phyloP scores from a whole-genome alignment of 495 filamentous ascomycete genomes.

The Xylaria telfairii region DNA sequence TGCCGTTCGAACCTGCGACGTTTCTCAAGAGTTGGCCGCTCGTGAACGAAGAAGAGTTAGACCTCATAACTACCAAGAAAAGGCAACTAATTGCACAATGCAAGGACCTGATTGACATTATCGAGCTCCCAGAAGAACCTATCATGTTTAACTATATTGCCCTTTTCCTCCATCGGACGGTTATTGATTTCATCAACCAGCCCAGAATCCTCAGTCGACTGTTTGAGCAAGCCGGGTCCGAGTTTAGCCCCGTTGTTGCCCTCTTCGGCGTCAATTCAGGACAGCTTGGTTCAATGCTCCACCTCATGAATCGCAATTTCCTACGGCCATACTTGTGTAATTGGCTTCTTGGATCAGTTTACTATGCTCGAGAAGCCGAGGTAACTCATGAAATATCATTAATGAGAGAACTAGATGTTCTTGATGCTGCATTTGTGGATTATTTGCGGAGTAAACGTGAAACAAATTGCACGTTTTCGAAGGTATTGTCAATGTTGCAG shows the following conservation, averaged over 20 bases:
- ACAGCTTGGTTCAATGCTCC: neutral
- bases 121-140: neutral
- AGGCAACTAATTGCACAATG: conserved; percentile 5
- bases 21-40: neutral
- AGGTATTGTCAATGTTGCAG: neutral
- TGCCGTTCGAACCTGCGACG: neutral
- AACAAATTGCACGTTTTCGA: neutral
- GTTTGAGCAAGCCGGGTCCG: neutral
- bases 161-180: neutral
- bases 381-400: neutral
- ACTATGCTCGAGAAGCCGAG: conserved; percentile 1
- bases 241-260: neutral
- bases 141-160: neutral
- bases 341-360: neutral
- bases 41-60: neutral
- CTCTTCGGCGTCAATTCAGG: neutral
- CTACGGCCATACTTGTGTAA: neutral
- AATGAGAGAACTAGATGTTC: neutral
- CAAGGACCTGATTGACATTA: neutral
- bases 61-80: conserved; percentile 9
- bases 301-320: neutral
- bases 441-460: neutral
- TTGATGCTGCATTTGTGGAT: neutral
- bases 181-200: conserved; percentile 1
- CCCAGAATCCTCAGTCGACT: neutral